These are phyloP conservation scores for Hypomyces perniciosus DNA, from an alignment of 2,329 filamentous ascomycete species.

Conservation along the genomic window DNA sequence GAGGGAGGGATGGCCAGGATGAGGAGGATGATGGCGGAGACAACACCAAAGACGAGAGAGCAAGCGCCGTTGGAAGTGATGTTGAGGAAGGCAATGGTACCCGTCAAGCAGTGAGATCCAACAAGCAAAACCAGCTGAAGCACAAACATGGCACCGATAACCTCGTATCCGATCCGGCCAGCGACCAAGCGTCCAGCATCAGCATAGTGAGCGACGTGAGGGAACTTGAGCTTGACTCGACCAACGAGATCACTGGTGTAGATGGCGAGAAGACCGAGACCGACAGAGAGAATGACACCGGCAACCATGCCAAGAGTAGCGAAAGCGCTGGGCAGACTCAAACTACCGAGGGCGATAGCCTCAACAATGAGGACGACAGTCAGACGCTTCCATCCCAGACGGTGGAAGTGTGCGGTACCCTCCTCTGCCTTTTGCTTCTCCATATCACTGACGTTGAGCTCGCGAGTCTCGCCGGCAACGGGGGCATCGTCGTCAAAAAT, in stretches of 20 bases:
- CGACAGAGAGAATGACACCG: slow-evolving; percentile 38
- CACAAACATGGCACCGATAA: slow-evolving; percentile 56
- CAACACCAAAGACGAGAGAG: slow-evolving; percentile 39
- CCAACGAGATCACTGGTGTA: slow-evolving; percentile 44
- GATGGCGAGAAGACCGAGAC: slow-evolving; percentile 40
- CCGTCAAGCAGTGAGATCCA: slow-evolving; percentile 65
- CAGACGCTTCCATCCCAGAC: slow-evolving; percentile 51
- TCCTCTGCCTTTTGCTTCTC: slow-evolving; percentile 42
- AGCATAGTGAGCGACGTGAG: slow-evolving; percentile 58
- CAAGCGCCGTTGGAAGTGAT: slow-evolving; percentile 51
- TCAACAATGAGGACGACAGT: slow-evolving; percentile 51
- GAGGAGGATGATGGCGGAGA: slow-evolving; percentile 41
- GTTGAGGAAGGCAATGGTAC: slow-evolving; percentile 61
- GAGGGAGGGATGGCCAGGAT: slow-evolving; percentile 42
- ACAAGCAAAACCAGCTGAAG: slow-evolving; percentile 64
- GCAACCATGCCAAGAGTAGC: slow-evolving; percentile 49
- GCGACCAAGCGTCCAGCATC: slow-evolving; percentile 59
- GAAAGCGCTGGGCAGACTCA: slow-evolving; percentile 47
- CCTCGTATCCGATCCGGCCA: slow-evolving; percentile 54
- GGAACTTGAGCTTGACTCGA: slow-evolving; percentile 44
- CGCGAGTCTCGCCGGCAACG: slow-evolving; percentile 27
- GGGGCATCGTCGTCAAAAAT: slow-evolving; percentile 19
- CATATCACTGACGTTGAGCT: slow-evolving; percentile 42
- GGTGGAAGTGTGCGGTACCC: slow-evolving; percentile 44
- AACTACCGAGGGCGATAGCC: slow-evolving; percentile 48